Percentiles rank a stretch among this genome's conserved stretches.
Conservation (phyloP, 2,329 filamentous ascomycete genomes). For the Juglanconis juglandina region DNA sequence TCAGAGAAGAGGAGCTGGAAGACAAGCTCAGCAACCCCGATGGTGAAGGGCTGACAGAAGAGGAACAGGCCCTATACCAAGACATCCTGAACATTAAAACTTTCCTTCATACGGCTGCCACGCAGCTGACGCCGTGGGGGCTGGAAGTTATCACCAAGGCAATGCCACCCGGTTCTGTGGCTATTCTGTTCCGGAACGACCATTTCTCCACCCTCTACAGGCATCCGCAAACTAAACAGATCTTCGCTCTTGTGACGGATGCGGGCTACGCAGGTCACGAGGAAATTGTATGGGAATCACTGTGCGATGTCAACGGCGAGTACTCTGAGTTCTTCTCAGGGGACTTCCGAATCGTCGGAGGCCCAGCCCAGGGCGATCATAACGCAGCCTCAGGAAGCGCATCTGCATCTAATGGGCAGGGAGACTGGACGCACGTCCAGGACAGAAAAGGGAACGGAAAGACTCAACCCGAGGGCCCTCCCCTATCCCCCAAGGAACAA, state of each 20-base stretch:
- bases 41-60: constrained; percentile 57
- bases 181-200: constrained; percentile 93
- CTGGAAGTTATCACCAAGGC: constrained; percentile 69
- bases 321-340: constrained; percentile 82
- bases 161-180: constrained; percentile 73
- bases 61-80: constrained; percentile 76
- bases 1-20: constrained; percentile 84
- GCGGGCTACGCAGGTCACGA: constrained; percentile 83
- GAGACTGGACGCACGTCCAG: constrained; percentile 56
- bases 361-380: constrained; percentile 31
- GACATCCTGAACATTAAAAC: constrained; percentile 82
- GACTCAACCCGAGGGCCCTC: constrained; percentile 22
- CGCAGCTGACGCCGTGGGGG: constrained; percentile 81
- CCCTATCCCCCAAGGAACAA: constrained; percentile 52
- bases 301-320: constrained; percentile 83
- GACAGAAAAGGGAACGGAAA: constrained; percentile 26
- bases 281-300: constrained; percentile 93
- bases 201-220: constrained; percentile 95
- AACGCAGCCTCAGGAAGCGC: constrained; percentile 8
- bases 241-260: constrained; percentile 87
- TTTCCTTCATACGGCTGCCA: constrained; percentile 76
- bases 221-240: constrained; percentile 70
- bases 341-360: constrained; percentile 82
- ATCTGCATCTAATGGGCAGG: constrained; percentile 22
- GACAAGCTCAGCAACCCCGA: constrained; percentile 60